Evolutionary conservation across 345 rosid genomes (phyloP), one percentile per base, ranked within the genome.

Genomic region (Populus davidiana): DNA sequence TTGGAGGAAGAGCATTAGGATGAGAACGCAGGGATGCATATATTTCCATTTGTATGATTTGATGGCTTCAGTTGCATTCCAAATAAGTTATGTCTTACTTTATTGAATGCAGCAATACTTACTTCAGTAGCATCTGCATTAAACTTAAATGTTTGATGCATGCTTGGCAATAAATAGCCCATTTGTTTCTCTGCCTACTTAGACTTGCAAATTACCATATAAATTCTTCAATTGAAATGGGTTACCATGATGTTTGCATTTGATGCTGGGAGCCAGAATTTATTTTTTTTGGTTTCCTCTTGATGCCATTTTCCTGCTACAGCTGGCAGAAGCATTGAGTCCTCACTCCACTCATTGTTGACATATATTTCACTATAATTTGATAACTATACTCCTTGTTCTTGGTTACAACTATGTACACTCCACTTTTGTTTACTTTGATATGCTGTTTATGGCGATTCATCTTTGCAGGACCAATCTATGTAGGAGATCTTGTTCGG

Each of bases 401-500:
- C 70, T 39, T 70, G 14, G n/a, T 44, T 67, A 13, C 33, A 8
- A 31, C 47, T 6, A 8, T 56, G 70, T 20, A 44, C 38, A 25
- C 5, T 70, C 16, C 56, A 29, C 21, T 61, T 35, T 2, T 41
- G 5, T 43, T 12, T 21, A 1, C 18, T 23, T 44, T 25, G 4
- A 7, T 65, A 77, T 80, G 67, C 27, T 29, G 70, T 68, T 74
- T 78, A 27, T 74, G 27, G 84, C 79, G 49, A 49, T 69, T 77
- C 50, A 79, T 62, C 49, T 36, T 83, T 78, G 74, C 87, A 91
- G 98, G 87, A 84, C 82, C 91, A 17, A 73, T 84, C 71, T 85
- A 85, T 81, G 86, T 81, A 68, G 90, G 91, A 72, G 87, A 87
- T 84, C 86, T 90, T 80, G 84, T 79, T 80, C 81, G 83, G 81